Base-by-base conservation (phyloP, 495 filamentous ascomycete genomes). In the Penicillium paradoxum region DNA sequence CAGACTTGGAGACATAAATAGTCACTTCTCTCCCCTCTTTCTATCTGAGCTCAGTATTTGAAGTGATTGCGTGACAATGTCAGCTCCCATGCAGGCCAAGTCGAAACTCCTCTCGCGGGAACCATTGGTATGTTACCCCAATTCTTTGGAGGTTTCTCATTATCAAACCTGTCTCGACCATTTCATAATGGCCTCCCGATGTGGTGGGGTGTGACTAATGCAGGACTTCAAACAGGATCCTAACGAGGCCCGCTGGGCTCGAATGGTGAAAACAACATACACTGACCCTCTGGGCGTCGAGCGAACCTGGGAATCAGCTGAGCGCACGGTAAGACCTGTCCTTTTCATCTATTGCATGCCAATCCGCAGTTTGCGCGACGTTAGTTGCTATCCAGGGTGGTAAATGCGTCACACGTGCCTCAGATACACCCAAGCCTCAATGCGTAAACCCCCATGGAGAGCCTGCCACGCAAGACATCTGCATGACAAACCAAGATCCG, bases 241-340 rank as follows among this genome's bases (percentile, higher is more conserved):
- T 34, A 58, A 53, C 18, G 86, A 92, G 55, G 87, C 87, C n/a
- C 78, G 76, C 67, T 95, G 89, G 89, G 80, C 81, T 18, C 84
- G 81, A 64, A 73, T 88, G 11, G 73, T 83, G 36, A 87, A 85
- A 59, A 84, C 83, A 24, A 90, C 80, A 13, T 95, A 91, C 63
- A 73, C 65, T 32, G 89, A 93, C 56, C 84, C 86, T 1, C 76
- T 82, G 8, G 86, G 84, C 22, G 74, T 82, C 14, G 71, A 79
- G 45, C 78, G 89, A 49, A 88, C 82, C 30, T 93, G 89, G 89
- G 89, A 95, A 64, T 88, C 85, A 3, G 87, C 85, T 13, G 89
- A 93, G 66, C 78, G 89, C 11, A 77, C 74, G 57, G 77, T 78
- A 69, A 67, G 65, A 58, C 33, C 24, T 45, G 17, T 36, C 5